These are phyloP conservation scores for Globisporangium parvum DNA, from an alignment of 352 stramenopile genomes.

Conservation along the genomic window DNA sequence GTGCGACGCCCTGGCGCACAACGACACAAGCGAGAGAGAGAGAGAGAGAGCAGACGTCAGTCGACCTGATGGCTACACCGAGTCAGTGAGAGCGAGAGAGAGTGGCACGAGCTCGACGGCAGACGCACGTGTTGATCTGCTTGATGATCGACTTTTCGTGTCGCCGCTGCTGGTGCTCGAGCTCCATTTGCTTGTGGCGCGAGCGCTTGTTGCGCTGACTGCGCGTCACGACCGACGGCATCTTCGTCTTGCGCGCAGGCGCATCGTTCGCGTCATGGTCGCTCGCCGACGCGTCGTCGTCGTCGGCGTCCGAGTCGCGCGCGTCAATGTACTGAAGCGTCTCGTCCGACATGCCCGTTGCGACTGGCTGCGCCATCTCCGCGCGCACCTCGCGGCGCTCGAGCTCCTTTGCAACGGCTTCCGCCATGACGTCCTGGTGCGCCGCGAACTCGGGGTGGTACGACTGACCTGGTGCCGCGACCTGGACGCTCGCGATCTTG, in stretches of 20 bases:
- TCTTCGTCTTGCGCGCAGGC: constrained; percentile 27
- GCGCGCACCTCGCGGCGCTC: constrained; percentile 49
- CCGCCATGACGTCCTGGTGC: constrained; percentile 75
- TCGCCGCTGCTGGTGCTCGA: constrained; percentile 52
- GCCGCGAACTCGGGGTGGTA: constrained; percentile 82
- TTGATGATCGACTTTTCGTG: constrained; percentile 74
- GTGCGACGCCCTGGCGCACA: constrained; percentile 40
- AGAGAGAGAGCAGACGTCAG: constrained; percentile 3
- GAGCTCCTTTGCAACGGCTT: constrained; percentile 61
- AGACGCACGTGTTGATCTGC: constrained; percentile 81
- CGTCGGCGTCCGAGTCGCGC: constrained; percentile 39
- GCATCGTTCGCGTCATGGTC: constrained; percentile 28
- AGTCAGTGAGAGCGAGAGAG: no score
- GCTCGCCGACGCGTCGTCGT: constrained; percentile 6
- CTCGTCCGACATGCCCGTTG: constrained; percentile 65
- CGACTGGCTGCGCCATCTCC: constrained; percentile 38
- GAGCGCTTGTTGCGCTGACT: constrained; percentile 73
- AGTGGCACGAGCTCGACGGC: no score
- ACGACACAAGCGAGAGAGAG: constrained; percentile 7
- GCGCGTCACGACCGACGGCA: constrained; percentile 55
- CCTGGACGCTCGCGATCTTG: constrained; percentile 66
- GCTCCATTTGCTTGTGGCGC: constrained; percentile 76
- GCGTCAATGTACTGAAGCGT: constrained; percentile 77
- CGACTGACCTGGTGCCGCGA: constrained; percentile 72
- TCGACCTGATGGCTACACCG: not conserved